Evolutionary conservation across 345 rosid genomes (phyloP), one percentile per base, ranked within the genome.

Genomic region (Eucalyptus coolabah): DNA sequence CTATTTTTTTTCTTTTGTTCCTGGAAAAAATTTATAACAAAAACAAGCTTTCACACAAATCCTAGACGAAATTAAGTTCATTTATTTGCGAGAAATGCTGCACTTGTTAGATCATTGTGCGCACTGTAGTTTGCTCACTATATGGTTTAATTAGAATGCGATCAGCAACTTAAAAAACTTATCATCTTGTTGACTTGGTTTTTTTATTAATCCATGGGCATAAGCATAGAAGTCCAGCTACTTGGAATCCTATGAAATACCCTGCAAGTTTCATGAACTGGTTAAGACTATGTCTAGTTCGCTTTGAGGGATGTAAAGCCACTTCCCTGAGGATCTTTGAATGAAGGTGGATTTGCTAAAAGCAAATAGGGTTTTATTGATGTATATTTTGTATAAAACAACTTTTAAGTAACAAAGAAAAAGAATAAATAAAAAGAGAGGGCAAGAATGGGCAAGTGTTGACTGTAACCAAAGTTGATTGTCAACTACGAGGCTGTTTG

Each of bases 11-110:
- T 45, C 2, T 45, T 45, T 45, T 8, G 11, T 49, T 49, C 50
- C 1, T 13, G 15, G 5, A 5, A 49, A 49, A 49, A 49, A 49
- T 49, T 49, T 49, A 5, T 0, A 49, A 49, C 1, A 13, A 0
- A 49, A 49, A 49, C 16, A 49, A 49, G 16, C 28, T 40, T 77
- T 77, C 47, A 77, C 15, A 21, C 15, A 40, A 77, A 14, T 77
- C 47, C 47, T 77, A 77, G 47, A 77, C 8, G 16, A 37, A 77
- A 77, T 19, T 37, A 37, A 37, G 45, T 19, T 37, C 15, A 77
- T 37, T 77, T 77, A 77, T 37, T 72, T 37, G 45, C 3, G 3
- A 77, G 28, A 77, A 4, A 5, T 6, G 28, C 47, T 19, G 28
- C 83, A 21, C 42, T 37, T 19, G 83, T 77, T 37, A 77, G 40